A percentile compares a stretch with the other conserved stretches of the same genome.
phyloP scores from a whole-genome alignment of 192 early-diverging fungal genomes.

The Linnemannia schmuckeri region DNA sequence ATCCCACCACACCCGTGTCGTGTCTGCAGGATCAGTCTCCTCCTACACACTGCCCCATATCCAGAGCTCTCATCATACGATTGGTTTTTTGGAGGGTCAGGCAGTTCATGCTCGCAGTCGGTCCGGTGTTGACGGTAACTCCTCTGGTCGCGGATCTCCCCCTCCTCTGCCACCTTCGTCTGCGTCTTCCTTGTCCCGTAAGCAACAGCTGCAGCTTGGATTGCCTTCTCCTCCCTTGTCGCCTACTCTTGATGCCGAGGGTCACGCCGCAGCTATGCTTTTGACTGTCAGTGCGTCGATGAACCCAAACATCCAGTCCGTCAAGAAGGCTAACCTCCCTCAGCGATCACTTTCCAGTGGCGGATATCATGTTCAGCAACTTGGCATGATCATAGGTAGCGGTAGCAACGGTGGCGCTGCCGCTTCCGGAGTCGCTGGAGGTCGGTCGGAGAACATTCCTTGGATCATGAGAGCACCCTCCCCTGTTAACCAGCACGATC shows the following conservation, averaged over 20 bases:
- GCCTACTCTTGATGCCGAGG: neutral
- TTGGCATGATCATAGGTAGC: neutral
- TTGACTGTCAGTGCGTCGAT: neutral
- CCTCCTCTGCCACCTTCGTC: neutral
- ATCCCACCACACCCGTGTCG: neutral
- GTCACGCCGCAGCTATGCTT: neutral
- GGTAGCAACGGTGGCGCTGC: neutral
- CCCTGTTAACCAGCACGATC: neutral
- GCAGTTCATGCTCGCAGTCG: constrained; percentile 9
- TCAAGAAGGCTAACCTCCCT: neutral
- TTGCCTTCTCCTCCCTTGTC: constrained; percentile 24
- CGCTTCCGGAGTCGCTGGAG: neutral
- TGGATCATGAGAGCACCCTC: neutral
- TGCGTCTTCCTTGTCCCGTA: neutral
- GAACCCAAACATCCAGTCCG: neutral
- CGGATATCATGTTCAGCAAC: neutral
- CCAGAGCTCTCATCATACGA: constrained; percentile 12
- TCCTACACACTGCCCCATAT: neutral
- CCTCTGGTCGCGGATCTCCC: no score
- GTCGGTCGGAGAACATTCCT: neutral
- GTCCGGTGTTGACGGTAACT: neutral
- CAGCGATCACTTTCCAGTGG: neutral
- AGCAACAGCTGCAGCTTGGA: neutral
- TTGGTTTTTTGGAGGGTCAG: constrained; percentile 19
- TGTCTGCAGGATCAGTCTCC: neutral